phyloP scores from a whole-genome alignment of 1,284 basidiomycete species.

The Boletellus sp. region DNA sequence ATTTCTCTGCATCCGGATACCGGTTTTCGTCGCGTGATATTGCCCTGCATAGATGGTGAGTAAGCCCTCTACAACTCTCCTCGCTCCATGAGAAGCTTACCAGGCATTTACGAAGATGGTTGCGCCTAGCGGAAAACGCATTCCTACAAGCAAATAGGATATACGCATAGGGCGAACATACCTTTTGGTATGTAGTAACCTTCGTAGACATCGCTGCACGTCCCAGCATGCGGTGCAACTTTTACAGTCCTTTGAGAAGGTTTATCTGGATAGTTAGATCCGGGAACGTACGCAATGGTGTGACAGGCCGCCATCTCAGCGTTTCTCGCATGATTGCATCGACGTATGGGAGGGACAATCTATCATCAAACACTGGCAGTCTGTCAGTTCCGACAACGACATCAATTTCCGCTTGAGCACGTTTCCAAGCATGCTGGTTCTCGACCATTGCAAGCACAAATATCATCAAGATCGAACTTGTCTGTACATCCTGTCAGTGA shows the following conservation, averaged over 20 bases:
- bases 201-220: constrained; percentile 9
- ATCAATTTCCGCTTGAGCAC: not conserved
- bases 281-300: not conserved
- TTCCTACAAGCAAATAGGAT: not conserved
- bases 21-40: constrained; percentile 5
- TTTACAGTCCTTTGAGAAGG: not conserved
- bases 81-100: not conserved
- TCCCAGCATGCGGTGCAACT: constrained; percentile 10
- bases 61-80: not conserved
- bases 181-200: constrained; percentile 19
- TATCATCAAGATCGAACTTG: not conserved
- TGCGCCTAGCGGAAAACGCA: not conserved
- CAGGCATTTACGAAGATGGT: constrained; percentile 8
- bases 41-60: constrained; percentile 4
- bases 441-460: not conserved
- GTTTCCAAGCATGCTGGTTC: not conserved
- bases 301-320: not conserved
- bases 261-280: not conserved
- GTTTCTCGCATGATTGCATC: not conserved
- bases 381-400: not conserved
- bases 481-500: not conserved
- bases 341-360: constrained; percentile 7
- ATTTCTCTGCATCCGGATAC: constrained; percentile 5
- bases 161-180: not conserved
- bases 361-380: constrained; percentile 32